Percentiles rank a stretch among this genome's conserved stretches.
Evolutionary conservation across 805 yeast species (phyloP).

Genomic region (Phaffomyces thermotolerans): DNA sequence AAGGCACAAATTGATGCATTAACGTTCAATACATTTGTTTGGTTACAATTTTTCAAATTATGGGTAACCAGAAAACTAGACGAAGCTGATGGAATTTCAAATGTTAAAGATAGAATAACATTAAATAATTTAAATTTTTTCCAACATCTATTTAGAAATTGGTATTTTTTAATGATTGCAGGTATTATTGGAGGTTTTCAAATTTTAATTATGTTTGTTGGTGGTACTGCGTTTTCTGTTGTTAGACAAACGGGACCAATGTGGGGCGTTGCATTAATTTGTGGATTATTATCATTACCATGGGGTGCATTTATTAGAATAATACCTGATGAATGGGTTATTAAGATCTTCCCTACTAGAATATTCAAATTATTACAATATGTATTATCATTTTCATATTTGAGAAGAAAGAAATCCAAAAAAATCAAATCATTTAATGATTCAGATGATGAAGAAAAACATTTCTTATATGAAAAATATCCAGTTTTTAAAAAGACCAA

Average conservation of each 20-base stretch:
- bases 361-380: slow-evolving; percentile 16
- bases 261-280: slow-evolving; percentile 85
- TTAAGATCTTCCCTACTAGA: slow-evolving; percentile 55
- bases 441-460: slow-evolving; percentile 12
- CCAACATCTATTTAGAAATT: slow-evolving; percentile 73
- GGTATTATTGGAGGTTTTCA: slow-evolving; percentile 76
- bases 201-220: slow-evolving; percentile 87
- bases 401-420: slow-evolving; percentile 7
- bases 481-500: slow-evolving; percentile 28
- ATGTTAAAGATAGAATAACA: slow-evolving; percentile 51
- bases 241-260: slow-evolving; percentile 70
- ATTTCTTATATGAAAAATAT: slow-evolving; percentile 20
- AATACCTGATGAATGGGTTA: slow-evolving; percentile 75
- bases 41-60: slow-evolving; percentile 95
- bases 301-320: slow-evolving; percentile 69
- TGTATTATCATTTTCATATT: slow-evolving; percentile 15
- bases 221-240: slow-evolving; percentile 91
- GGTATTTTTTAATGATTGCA: slow-evolving; percentile 71
- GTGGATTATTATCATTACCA: slow-evolving; percentile 80
- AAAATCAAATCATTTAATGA: slow-evolving; percentile 3
- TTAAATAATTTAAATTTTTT: slow-evolving; percentile 71
- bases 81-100: slow-evolving; percentile 65
- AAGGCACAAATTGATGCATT: slow-evolving; percentile 63
- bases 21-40: slow-evolving; percentile 93
- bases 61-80: slow-evolving; percentile 87